Percentiles rank a stretch among this genome's conserved stretches.
Evolutionary conservation across 345 rosid genomes (phyloP).

Genomic region (Aquilaria sinensis): DNA sequence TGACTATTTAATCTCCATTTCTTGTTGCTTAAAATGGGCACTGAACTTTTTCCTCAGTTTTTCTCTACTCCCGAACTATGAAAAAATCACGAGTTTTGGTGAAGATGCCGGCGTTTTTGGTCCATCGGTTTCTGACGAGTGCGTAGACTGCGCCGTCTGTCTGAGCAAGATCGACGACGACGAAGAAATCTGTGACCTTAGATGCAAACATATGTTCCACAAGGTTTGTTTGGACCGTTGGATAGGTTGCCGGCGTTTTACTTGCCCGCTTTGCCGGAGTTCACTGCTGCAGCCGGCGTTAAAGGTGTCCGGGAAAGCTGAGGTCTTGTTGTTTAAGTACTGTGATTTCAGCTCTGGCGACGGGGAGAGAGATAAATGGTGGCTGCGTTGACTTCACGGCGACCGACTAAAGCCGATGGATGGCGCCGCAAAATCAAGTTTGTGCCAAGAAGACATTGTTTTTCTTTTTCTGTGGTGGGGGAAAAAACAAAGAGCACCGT

Average conservation of each 20-base stretch:
- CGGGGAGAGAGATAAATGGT: slow-evolving; percentile 22
- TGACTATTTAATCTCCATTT: no score
- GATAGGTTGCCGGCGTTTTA: slow-evolving; percentile 10
- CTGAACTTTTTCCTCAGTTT: no score
- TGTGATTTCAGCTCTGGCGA: background rate
- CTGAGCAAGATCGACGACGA: slow-evolving; percentile 19
- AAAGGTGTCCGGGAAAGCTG: background rate
- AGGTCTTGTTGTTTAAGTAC: slow-evolving; percentile 13
- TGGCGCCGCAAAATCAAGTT: no score
- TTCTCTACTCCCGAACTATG: no score
- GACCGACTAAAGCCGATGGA: no score
- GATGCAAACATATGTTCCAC: slow-evolving; percentile 36
- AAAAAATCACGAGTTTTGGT: no score
- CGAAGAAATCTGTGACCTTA: slow-evolving; percentile 22
- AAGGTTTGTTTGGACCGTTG: slow-evolving; percentile 31
- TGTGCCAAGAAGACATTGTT: no score
- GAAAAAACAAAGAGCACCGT: no score
- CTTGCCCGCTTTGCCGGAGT: slow-evolving; percentile 39
- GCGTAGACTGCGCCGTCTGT: slow-evolving; percentile 21
- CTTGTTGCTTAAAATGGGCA: no score
- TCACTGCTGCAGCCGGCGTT: slow-evolving; percentile 5
- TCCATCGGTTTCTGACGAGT: background rate
- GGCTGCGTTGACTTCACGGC: slow-evolving; percentile 19
- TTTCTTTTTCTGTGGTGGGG: no score
- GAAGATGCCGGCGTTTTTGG: no score